phyloP scores from a whole-genome alignment of 1,284 basidiomycete species.

The Ganoderma meredithae region DNA sequence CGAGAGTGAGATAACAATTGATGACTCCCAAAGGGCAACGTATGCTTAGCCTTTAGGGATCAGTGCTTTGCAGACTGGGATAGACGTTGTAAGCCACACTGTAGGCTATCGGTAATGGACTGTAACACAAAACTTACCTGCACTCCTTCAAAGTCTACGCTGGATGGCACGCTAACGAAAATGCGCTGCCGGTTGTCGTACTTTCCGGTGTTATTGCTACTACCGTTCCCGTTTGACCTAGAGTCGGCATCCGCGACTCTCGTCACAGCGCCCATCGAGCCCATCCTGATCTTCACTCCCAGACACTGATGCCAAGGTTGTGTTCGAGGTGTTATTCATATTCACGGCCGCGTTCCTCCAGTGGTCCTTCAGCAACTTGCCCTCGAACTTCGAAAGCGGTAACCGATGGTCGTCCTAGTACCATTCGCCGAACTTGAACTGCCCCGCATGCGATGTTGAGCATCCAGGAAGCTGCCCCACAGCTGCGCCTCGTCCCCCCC shows the following conservation, averaged over 20 bases:
- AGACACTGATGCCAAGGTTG: not conserved
- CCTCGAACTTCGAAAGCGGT: not conserved
- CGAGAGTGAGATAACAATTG: no score
- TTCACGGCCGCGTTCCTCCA: not conserved
- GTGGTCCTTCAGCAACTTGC: not conserved
- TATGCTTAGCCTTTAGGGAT: no score
- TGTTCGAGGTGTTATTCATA: not conserved
- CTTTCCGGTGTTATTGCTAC: not conserved
- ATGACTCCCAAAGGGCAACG: no score
- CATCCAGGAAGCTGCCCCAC: not conserved
- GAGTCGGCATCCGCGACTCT: no score
- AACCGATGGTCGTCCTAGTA: not conserved
- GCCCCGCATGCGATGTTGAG: no score
- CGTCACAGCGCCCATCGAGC: not conserved
- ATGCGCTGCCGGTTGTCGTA: not conserved
- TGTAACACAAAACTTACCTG: not conserved
- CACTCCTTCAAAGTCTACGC: not conserved
- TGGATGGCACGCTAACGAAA: not conserved
- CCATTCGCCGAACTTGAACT: no score
- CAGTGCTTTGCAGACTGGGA: no score
- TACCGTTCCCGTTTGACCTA: not conserved
- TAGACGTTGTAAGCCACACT: no score
- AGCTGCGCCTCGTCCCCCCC: conserved; percentile 8
- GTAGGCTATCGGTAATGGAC: no score
- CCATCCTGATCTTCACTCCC: not conserved